Evolutionary conservation across 2,329 filamentous ascomycete species (phyloP), one percentile per base, ranked within the genome.

Genomic region (Aspergillus neoniger): DNA sequence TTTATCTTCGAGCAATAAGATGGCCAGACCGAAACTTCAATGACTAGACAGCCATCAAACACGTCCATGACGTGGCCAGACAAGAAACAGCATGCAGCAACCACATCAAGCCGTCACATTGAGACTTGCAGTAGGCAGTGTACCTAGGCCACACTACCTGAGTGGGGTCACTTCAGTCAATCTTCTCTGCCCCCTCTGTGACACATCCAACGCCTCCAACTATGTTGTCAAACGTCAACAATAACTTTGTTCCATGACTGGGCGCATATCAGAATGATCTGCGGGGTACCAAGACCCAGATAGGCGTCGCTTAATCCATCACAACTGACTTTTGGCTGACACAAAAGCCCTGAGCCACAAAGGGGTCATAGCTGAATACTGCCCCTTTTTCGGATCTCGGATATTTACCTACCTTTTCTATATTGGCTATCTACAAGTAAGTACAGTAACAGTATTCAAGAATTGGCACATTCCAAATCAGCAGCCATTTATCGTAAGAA

Each of bases 201-300:
- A 49, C 44, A 19, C 15, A 49, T 49, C 44, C 44, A 28, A 49
- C 15, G 23, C 44, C 44, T 28, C 21, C 44, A 14, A 36, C 32
- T 14, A 36, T 14, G 12, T 23, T 7, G 23, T 28, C 47, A 38
- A 30, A 38, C 25, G 49, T 38, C 49, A 52, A 52, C 49, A 52
- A 52, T 52, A 19, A 52, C 49, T 15, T 52, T 52, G 49, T 52
- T 52, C n/a, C 28, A n/a, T 52, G 19, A 36, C 49, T 52, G 49
- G 49, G 49, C 36, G 49, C 49, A 52, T 52, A 38, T 52, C 21
- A 12, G 4, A 52, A 52, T 23, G 32, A 52, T 38, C 49, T 52
- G 25, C 49, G n/a, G 21, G n/a, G 49, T 51, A 51, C 44, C 19
- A 21, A 49, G 19, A 17, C 2, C 2, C 44, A 49, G 44, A 28